Evolutionary conservation across 2,329 filamentous ascomycete genomes (phyloP).

Genomic region (Teratosphaeria destructans): DNA sequence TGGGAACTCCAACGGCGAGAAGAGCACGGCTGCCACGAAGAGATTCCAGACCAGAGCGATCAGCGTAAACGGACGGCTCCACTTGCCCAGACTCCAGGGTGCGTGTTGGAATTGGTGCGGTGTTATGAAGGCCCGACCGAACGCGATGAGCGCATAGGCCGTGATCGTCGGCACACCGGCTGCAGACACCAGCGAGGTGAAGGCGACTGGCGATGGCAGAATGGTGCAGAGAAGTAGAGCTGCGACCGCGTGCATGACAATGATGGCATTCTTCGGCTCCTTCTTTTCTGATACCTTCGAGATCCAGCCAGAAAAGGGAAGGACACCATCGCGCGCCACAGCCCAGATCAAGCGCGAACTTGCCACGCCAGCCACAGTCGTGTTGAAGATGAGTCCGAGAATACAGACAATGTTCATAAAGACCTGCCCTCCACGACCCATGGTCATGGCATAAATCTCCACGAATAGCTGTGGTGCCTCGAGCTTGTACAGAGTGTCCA

Average conservation of each 20-base stretch:
- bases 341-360: constrained; percentile 53
- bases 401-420: constrained; percentile 52
- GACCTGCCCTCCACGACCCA: constrained; percentile 48
- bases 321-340: constrained; percentile 50
- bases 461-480: constrained; percentile 50
- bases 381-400: constrained; percentile 42
- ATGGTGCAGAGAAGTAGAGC: constrained; percentile 49
- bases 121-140: constrained; percentile 29
- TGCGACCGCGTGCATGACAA: constrained; percentile 47
- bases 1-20: constrained; percentile 28
- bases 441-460: constrained; percentile 45
- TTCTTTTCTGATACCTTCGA: constrained; percentile 43
- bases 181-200: constrained; percentile 29
- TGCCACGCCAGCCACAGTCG: constrained; percentile 49
- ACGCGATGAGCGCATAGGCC: constrained; percentile 26
- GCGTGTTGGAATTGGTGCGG: constrained; percentile 27
- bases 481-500: constrained; percentile 43
- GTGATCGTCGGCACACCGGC: constrained; percentile 32
- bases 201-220: constrained; percentile 40
- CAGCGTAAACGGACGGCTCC: constrained; percentile 26
- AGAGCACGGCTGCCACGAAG: constrained; percentile 29
- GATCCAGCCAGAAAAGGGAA: constrained; percentile 50
- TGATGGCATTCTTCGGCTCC: constrained; percentile 50
- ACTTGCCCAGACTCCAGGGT: constrained; percentile 27
- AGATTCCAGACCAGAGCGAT: constrained; percentile 30